Conservation (phyloP, 352 stramenopile species). For the Peronospora destructor region DNA sequence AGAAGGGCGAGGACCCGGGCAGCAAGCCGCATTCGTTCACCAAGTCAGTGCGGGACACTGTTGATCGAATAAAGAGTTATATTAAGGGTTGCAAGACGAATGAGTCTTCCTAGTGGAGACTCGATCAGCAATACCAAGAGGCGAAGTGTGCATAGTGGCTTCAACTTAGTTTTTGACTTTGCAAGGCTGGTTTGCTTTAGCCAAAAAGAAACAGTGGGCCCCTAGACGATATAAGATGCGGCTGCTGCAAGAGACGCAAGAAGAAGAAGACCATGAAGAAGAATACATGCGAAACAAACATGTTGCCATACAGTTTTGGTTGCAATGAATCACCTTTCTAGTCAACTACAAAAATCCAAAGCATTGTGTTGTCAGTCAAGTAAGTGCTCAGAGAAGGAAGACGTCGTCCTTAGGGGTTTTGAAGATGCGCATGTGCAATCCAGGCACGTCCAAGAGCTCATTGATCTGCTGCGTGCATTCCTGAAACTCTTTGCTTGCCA, state of each 20-base stretch:
- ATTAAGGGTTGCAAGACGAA: conserved; percentile 58
- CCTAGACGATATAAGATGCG: conserved; percentile 18
- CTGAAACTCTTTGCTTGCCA: conserved; percentile 71
- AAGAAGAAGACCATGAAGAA: conserved; percentile 11
- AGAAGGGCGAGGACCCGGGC: conserved; percentile 58
- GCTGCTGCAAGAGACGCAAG: conserved; percentile 4
- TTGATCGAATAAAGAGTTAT: conserved; percentile 87
- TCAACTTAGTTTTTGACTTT: conserved; percentile 18
- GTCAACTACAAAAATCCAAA: conserved; percentile 1
- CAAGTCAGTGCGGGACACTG: conserved; percentile 70
- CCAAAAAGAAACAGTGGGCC: conserved; percentile 9
- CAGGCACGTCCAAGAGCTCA: conserved; percentile 74
- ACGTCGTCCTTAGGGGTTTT: conserved; percentile 73
- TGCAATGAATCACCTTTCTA: conserved; percentile 16
- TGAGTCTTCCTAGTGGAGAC: conserved; percentile 21
- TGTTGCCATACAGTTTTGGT: conserved; percentile 6
- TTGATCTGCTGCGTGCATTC: conserved; percentile 77
- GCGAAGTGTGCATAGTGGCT: conserved; percentile 11
- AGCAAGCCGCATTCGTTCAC: conserved; percentile 82
- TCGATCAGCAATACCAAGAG: not conserved
- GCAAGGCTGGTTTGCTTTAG: conserved; percentile 7
- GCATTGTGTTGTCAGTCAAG: not conserved
- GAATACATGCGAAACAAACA: conserved; percentile 9
- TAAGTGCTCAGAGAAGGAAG: conserved; percentile 56
- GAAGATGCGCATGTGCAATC: conserved; percentile 78